phyloP scores from a whole-genome alignment of 257 asterid species.

The Solanum sitiens region DNA sequence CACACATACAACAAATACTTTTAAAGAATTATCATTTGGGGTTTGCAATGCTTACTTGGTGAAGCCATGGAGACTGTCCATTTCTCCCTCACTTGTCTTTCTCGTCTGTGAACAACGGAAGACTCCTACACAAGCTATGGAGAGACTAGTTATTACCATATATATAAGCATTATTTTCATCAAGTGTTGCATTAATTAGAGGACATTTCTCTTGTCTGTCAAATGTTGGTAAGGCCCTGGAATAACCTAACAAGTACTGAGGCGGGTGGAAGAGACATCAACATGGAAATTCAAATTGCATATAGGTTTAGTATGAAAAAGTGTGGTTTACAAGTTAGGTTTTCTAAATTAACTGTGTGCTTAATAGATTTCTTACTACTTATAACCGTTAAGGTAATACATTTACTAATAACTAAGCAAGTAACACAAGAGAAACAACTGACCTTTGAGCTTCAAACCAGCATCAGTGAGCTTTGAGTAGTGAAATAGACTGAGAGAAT shows the following conservation, averaged over 20 bases:
- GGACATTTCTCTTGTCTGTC: neutral
- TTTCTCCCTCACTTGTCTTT: neutral
- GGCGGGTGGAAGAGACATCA: neutral
- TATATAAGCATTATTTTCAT: neutral
- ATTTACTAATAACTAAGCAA: neutral
- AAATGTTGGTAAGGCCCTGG: neutral
- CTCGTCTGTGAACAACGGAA: neutral
- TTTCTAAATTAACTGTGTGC: conserved; percentile 28
- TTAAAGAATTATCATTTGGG: neutral
- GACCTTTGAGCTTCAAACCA: conserved; percentile 59
- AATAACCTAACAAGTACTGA: neutral
- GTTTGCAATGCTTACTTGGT: neutral
- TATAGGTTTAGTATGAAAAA: conserved; percentile 5
- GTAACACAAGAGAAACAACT: conserved; percentile 1
- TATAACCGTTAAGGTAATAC: neutral
- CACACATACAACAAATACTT: neutral
- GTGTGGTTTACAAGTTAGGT: conserved; percentile 18
- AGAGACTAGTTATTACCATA: no score
- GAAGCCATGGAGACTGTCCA: neutral
- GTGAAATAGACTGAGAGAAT: conserved; percentile 40
- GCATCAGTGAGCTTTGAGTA: conserved; percentile 38
- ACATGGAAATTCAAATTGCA: neutral
- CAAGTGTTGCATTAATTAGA: neutral
- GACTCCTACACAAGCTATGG: neutral
- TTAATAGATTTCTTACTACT: neutral